Evolutionary conservation across 805 yeast species (phyloP).

Genomic region (Candida sphagnicola): DNA sequence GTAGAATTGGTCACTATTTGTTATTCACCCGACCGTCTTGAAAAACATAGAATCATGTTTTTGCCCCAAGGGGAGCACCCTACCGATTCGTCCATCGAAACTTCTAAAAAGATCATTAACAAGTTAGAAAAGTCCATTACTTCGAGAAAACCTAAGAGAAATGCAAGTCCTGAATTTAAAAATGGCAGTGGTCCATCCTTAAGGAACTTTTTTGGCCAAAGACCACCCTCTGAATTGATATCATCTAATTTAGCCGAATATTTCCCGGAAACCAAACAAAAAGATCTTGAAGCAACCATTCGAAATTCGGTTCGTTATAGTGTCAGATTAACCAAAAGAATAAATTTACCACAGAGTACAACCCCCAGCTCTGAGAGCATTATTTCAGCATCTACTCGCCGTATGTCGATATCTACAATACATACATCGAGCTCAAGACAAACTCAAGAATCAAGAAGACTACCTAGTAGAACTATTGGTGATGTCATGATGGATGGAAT

Average conservation of each 20-base stretch:
- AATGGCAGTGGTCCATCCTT: slow-evolving; percentile 16
- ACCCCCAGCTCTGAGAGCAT: slow-evolving; percentile 11
- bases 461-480: slow-evolving; percentile 50
- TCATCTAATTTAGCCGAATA: slow-evolving; percentile 86
- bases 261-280: slow-evolving; percentile 78
- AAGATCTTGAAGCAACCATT: slow-evolving; percentile 72
- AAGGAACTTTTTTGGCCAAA: slow-evolving; percentile 68
- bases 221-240: slow-evolving; percentile 92
- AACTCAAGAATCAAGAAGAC: slow-evolving; percentile 19
- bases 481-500: slow-evolving; percentile 57
- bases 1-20: slow-evolving; percentile 81
- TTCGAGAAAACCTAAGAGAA: no score
- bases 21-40: slow-evolving; percentile 67
- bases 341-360: slow-evolving; percentile 18
- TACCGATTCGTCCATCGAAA: slow-evolving; percentile 52
- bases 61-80: slow-evolving; percentile 67
- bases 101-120: slow-evolving; percentile 45
- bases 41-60: slow-evolving; percentile 65
- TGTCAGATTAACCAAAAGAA: slow-evolving; percentile 49
- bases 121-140: slow-evolving; percentile 20
- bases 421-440: slow-evolving; percentile 12
- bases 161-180: slow-evolving; percentile 16
- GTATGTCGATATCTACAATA: slow-evolving; percentile 8
- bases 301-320: slow-evolving; percentile 82
- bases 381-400: slow-evolving; percentile 12